Percentiles rank a stretch among this genome's conserved stretches.
Evolutionary conservation across 768 basidiomycete species (phyloP).

Genomic region (Gautieria morchelliformis): DNA sequence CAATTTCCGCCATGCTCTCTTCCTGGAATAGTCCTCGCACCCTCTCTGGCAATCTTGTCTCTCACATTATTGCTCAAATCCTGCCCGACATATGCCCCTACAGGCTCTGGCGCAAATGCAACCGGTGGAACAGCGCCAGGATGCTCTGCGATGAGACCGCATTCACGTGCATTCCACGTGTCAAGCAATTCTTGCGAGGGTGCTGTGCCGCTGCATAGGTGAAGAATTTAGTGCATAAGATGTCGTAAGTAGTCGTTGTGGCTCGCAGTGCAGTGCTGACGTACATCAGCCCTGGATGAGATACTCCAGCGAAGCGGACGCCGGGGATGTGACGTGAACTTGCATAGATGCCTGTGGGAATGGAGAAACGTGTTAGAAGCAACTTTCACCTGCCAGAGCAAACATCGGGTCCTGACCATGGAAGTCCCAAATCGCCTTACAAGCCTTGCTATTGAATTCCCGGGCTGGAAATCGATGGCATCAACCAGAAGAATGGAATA

Average conservation of each 20-base stretch:
- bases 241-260: background rate
- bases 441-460: slow-evolving; percentile 61
- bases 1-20: slow-evolving; percentile 78
- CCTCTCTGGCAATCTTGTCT: slow-evolving; percentile 51
- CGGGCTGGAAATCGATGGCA: slow-evolving; percentile 27
- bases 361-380: background rate
- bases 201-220: slow-evolving; percentile 46
- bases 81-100: slow-evolving; percentile 62
- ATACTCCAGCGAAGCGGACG: slow-evolving; percentile 68
- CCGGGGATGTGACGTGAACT: slow-evolving; percentile 71
- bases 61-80: slow-evolving; percentile 37
- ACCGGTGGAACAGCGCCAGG: slow-evolving; percentile 48
- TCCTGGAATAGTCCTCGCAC: slow-evolving; percentile 66
- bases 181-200: slow-evolving; percentile 64
- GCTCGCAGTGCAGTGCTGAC: background rate
- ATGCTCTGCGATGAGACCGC: slow-evolving; percentile 47
- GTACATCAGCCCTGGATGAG: slow-evolving; percentile 59
- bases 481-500: background rate
- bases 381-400: background rate
- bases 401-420: slow-evolving; percentile 32
- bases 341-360: slow-evolving; percentile 50
- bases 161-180: slow-evolving; percentile 69
- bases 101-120: slow-evolving; percentile 50
- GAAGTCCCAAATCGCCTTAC: slow-evolving; percentile 78
- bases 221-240: background rate